These are phyloP conservation scores for Chrysosphaeria jannelii DNA, from an alignment of 2,329 filamentous ascomycete species.

Conservation along the genomic window DNA sequence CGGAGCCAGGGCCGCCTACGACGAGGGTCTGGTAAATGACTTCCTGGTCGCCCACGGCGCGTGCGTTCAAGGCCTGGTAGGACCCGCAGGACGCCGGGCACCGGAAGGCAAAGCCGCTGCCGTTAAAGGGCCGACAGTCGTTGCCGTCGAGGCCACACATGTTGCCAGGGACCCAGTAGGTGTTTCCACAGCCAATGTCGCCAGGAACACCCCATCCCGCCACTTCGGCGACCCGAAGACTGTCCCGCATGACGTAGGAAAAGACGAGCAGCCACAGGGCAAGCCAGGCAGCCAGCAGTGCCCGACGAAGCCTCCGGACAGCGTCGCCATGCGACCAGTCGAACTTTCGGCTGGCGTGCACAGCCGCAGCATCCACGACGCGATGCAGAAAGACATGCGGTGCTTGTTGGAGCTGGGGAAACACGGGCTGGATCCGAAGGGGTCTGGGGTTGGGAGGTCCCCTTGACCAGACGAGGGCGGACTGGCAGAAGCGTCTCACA, in stretches of 20 bases:
- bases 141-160: constrained; percentile 45
- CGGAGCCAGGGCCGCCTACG: constrained; percentile 28
- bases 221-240: constrained; percentile 27
- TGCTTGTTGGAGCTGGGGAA: constrained; percentile 34
- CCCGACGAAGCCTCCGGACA: no score
- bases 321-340: no score
- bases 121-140: constrained; percentile 44
- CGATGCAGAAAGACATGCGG: no score
- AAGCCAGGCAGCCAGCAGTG: constrained; percentile 26
- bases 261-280: constrained; percentile 33
- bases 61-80: constrained; percentile 34
- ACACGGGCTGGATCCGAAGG: constrained; percentile 24
- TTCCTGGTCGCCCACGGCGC: constrained; percentile 42
- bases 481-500: constrained; percentile 15
- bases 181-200: constrained; percentile 32
- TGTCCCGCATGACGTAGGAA: constrained; percentile 33
- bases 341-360: no score
- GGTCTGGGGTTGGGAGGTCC: constrained; percentile 23
- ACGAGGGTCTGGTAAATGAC: constrained; percentile 33
- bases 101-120: constrained; percentile 38
- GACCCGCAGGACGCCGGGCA: constrained; percentile 44
- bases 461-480: constrained; percentile 17
- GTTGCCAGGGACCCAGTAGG: constrained; percentile 43
- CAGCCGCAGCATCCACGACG: no score
- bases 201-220: constrained; percentile 34